A percentile compares a stretch with the other conserved stretches of the same genome.
These are phyloP conservation scores for Suillus cothurnatus DNA, from an alignment of 768 basidiomycete species.

Conservation along the genomic window DNA sequence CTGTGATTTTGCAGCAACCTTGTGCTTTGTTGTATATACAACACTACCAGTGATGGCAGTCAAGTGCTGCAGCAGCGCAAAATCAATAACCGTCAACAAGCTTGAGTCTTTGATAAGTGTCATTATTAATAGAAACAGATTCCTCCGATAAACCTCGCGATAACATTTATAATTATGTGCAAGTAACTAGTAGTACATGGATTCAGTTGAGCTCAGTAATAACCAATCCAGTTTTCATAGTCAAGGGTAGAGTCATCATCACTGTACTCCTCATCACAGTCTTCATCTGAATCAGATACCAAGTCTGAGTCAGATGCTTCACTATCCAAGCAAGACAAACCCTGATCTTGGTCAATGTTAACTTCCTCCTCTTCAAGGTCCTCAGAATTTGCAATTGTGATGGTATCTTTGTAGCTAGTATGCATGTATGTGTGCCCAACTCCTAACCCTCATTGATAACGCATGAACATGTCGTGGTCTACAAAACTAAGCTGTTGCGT, in stretches of 20 bases:
- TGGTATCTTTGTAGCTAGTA: background rate
- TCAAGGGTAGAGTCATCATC: background rate
- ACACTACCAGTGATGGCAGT: background rate
- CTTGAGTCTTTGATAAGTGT: background rate
- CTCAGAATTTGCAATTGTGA: background rate
- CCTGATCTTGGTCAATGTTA: background rate
- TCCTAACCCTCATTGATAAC: conserved; percentile 13
- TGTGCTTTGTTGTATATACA: background rate
- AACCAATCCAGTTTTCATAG: background rate
- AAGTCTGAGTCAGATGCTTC: background rate
- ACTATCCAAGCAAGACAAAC: background rate
- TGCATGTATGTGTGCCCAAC: conserved; percentile 2
- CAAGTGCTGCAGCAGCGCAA: background rate
- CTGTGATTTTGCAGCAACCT: background rate
- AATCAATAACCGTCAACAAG: background rate
- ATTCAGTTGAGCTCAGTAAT: background rate
- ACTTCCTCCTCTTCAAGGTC: background rate
- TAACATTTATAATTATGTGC: background rate
- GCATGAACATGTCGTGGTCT: conserved; percentile 9
- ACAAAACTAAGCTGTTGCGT: conserved; percentile 3
- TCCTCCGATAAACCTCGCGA: background rate
- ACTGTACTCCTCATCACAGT: background rate
- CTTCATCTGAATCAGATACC: background rate
- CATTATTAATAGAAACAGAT: background rate
- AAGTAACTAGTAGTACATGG: background rate